These are phyloP conservation scores for Escallonia herrerae DNA, from an alignment of 129 eudicot species.

Conservation along the genomic window DNA sequence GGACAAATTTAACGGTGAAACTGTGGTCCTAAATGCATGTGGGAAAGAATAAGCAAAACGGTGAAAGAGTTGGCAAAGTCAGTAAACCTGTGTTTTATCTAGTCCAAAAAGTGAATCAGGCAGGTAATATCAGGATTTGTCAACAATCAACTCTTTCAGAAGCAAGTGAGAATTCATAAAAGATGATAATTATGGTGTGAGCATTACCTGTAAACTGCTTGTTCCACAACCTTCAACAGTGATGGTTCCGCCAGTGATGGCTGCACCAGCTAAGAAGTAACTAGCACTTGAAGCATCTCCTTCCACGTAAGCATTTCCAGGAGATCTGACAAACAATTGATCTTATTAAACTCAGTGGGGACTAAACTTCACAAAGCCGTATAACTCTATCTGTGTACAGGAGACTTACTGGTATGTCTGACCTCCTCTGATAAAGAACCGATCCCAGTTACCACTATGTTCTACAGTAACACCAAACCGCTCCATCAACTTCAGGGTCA, in stretches of 20 bases:
- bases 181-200: conserved; percentile 1
- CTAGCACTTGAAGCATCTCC: conserved; percentile 99
- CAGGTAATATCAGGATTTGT: too few species aligned
- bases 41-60: neutral
- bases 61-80: too few species aligned
- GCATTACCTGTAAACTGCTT: conserved; percentile 83
- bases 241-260: conserved; percentile 89
- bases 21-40: neutral
- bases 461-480: conserved; percentile 85
- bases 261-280: conserved; percentile 97
- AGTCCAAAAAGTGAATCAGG: too few species aligned
- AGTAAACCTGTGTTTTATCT: too few species aligned
- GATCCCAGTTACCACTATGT: conserved; percentile 84
- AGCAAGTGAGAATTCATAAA: neutral
- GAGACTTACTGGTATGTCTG: conserved; percentile 87
- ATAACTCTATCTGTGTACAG: neutral
- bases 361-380: conserved; percentile 10
- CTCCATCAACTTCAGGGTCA: conserved; percentile 97
- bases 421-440: conserved; percentile 73
- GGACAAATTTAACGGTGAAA: neutral
- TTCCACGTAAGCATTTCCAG: conserved; percentile 91
- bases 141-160: neutral
- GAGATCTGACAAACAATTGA: conserved; percentile 50
- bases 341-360: neutral
- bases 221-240: conserved; percentile 99